Evolutionary conservation across 768 basidiomycete genomes (phyloP).

Genomic region (Trametes cingulata): DNA sequence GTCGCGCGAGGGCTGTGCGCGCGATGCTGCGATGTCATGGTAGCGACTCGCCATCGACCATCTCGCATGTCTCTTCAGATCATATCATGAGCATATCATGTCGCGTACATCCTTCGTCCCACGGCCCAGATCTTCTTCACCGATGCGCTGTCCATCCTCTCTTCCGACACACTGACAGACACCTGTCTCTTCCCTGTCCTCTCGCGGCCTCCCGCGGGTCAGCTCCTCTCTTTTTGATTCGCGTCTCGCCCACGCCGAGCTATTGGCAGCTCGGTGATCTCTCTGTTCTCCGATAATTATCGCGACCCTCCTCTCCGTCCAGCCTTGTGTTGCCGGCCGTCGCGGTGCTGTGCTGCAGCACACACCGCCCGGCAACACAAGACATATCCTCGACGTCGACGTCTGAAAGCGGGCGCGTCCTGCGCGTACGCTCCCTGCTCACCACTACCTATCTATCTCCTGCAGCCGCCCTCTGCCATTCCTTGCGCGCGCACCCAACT

Average conservation of each 20-base stretch:
- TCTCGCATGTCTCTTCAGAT: too few relatives aligned
- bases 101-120: neutral
- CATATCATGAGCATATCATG: neutral
- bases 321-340: neutral
- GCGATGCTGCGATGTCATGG: conserved; percentile 2
- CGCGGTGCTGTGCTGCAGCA: neutral
- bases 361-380: neutral
- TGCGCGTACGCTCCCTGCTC: neutral
- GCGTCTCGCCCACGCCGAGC: neutral
- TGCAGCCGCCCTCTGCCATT: neutral
- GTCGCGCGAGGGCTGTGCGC: neutral
- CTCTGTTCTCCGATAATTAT: conserved; percentile 18
- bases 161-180: too few relatives aligned
- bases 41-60: neutral
- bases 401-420: neutral
- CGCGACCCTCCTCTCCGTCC: neutral
- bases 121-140: neutral
- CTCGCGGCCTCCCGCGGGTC: neutral
- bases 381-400: neutral
- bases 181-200: neutral
- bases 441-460: too few relatives aligned
- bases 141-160: neutral
- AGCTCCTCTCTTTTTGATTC: neutral
- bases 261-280: conserved; percentile 13
- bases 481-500: neutral